Evolutionary conservation across 306 rosid species (phyloP).

Genomic region (Cucurbita maxima): DNA sequence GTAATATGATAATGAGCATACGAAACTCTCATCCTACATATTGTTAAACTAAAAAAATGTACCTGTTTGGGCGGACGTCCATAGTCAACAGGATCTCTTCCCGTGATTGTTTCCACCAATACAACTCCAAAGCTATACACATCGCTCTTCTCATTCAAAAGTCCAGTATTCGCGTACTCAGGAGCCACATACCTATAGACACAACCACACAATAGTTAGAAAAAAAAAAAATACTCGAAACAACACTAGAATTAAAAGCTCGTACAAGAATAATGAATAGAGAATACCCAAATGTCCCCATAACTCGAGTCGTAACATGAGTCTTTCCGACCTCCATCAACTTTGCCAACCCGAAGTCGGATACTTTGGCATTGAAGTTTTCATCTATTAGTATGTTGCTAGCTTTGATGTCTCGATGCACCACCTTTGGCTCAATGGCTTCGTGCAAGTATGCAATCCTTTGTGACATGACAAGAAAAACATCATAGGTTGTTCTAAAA

Average conservation of each 20-base stretch:
- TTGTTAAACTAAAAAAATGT: background rate
- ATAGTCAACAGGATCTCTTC: conserved; percentile 18
- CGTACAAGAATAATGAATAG: background rate
- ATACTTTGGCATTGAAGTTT: conserved; percentile 76
- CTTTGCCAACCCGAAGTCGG: conserved; percentile 83
- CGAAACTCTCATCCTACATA: too few species aligned
- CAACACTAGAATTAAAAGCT: background rate
- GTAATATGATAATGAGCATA: too few species aligned
- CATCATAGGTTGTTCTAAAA: background rate
- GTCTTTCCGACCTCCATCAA: conserved; percentile 71
- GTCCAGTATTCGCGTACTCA: conserved; percentile 83
- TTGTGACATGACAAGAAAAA: background rate
- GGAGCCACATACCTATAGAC: conserved; percentile 95
- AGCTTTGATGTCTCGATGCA: conserved; percentile 85
- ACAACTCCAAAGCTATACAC: conserved; percentile 3
- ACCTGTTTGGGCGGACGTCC: background rate
- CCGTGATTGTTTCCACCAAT: conserved; percentile 36
- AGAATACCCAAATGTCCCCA: conserved; percentile 81
- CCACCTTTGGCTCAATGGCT: conserved; percentile 92
- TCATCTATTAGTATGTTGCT: conserved; percentile 85
- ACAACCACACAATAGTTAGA: too few species aligned
- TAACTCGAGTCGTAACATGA: conserved; percentile 79
- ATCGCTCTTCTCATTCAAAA: conserved; percentile 51
- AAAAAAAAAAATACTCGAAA: background rate
- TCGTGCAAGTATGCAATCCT: conserved; percentile 90